Conservation (phyloP, 192 early-diverging fungal genomes). For the Backusella westeae region DNA sequence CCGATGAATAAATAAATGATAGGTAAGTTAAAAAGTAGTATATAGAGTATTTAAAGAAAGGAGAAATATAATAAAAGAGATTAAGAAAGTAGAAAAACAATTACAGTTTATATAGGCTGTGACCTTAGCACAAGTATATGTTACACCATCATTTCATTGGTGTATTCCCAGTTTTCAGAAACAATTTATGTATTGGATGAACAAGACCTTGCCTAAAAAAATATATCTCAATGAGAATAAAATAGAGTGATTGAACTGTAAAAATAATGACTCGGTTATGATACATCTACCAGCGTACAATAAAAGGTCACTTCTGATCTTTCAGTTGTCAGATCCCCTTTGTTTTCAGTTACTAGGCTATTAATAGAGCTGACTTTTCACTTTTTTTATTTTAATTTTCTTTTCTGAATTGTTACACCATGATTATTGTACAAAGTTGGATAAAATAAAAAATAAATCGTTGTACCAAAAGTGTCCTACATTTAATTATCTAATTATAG, state of each 20-base stretch:
- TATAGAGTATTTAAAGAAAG: background rate
- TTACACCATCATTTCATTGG: background rate
- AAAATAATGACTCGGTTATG: too few species aligned
- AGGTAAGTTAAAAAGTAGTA: background rate
- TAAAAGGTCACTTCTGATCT: background rate
- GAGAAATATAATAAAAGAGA: background rate
- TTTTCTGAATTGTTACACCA: background rate
- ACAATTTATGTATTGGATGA: background rate
- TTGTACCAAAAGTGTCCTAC: background rate
- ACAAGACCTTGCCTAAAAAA: background rate
- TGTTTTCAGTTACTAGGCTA: background rate
- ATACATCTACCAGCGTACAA: background rate
- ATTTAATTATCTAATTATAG: conserved; percentile 7
- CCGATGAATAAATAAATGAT: background rate
- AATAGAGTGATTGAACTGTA: background rate
- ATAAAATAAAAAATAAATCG: background rate
- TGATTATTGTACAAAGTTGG: background rate
- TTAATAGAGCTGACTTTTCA: conserved; percentile 4
- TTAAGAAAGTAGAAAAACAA: background rate
- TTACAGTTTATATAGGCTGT: background rate
- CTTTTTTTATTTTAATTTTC: background rate
- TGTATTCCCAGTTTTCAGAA: background rate
- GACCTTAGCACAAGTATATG: background rate
- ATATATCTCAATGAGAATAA: background rate
- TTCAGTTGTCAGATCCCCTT: background rate